These are phyloP conservation scores for Puccinia triticina DNA, from an alignment of 1,284 basidiomycete genomes.

Conservation along the genomic window DNA sequence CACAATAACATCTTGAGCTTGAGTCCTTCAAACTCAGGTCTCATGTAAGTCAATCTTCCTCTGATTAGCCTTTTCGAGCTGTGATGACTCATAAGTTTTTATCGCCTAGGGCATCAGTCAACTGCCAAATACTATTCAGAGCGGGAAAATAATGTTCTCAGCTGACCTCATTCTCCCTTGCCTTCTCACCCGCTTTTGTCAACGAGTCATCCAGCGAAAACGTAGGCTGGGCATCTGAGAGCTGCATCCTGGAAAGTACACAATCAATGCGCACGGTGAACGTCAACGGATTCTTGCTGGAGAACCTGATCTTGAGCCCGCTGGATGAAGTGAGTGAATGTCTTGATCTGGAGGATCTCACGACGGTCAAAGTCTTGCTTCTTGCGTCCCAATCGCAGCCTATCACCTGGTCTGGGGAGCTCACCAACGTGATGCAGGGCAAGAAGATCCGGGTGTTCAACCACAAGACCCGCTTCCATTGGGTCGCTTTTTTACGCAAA, in stretches of 20 bases:
- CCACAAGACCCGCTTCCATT: slow-evolving; percentile 39
- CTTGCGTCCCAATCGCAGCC: slow-evolving; percentile 30
- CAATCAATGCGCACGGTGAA: slow-evolving; percentile 31
- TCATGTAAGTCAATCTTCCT: neutral
- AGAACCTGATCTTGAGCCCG: slow-evolving; percentile 35
- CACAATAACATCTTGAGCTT: slow-evolving; percentile 18
- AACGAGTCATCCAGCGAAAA: slow-evolving; percentile 14
- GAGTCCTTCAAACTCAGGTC: slow-evolving; percentile 37
- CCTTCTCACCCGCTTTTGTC: slow-evolving; percentile 26
- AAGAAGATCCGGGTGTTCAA: slow-evolving; percentile 39
- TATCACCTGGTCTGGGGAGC: slow-evolving; percentile 49
- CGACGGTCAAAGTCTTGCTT: slow-evolving; percentile 4
- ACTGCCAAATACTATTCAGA: slow-evolving; percentile 36
- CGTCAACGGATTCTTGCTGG: slow-evolving; percentile 17
- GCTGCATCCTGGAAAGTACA: slow-evolving; percentile 41
- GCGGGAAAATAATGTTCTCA: slow-evolving; percentile 32
- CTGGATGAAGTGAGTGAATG: slow-evolving; percentile 11
- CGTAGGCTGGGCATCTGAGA: slow-evolving; percentile 34
- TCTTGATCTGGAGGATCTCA: slow-evolving; percentile 25
- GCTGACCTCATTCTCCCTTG: slow-evolving; percentile 3
- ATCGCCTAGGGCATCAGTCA: neutral
- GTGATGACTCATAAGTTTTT: neutral
- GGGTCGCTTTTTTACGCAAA: slow-evolving; percentile 43
- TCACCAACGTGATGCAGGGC: slow-evolving; percentile 31
- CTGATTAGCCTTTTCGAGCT: neutral